These are phyloP conservation scores for Cajanus cajan DNA, from an alignment of 306 rosid genomes.

Conservation along the genomic window DNA sequence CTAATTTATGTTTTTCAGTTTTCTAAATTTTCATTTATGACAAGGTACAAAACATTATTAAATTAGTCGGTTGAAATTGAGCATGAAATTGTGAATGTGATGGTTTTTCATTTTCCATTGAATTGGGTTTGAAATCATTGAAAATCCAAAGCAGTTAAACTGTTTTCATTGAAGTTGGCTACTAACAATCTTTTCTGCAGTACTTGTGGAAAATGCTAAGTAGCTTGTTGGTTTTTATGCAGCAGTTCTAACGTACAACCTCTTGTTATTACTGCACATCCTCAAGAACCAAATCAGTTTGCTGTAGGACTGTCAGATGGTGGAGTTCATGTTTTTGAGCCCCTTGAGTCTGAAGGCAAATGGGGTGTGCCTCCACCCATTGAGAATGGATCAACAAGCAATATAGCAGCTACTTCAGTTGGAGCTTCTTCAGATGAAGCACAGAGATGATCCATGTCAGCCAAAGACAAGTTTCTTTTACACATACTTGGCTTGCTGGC, in stretches of 20 bases:
- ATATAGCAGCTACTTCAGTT: constrained; percentile 57
- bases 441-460: constrained; percentile 64
- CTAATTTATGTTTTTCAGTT: not conserved
- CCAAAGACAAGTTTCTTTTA: constrained; percentile 72
- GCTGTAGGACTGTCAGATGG: constrained; percentile 93
- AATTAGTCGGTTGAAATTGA: not conserved
- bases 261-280: constrained; percentile 94
- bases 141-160: not conserved
- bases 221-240: constrained; percentile 29
- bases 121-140: not conserved
- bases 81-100: not conserved
- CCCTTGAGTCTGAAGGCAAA: constrained; percentile 92
- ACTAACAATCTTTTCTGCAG: not conserved
- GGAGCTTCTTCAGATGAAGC: constrained; percentile 85
- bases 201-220: constrained; percentile 3
- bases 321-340: constrained; percentile 87
- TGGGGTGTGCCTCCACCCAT: constrained; percentile 92
- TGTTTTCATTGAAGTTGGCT: too few relatives aligned
- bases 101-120: not conserved
- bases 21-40: not conserved
- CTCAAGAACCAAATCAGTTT: constrained; percentile 92
- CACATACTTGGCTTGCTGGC: constrained; percentile 50
- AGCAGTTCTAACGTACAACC: constrained; percentile 74
- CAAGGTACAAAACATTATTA: not conserved
- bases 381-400: constrained; percentile 87